Conservation (phyloP, 352 stramenopile species). For the Globisporangium orthogonon region DNA sequence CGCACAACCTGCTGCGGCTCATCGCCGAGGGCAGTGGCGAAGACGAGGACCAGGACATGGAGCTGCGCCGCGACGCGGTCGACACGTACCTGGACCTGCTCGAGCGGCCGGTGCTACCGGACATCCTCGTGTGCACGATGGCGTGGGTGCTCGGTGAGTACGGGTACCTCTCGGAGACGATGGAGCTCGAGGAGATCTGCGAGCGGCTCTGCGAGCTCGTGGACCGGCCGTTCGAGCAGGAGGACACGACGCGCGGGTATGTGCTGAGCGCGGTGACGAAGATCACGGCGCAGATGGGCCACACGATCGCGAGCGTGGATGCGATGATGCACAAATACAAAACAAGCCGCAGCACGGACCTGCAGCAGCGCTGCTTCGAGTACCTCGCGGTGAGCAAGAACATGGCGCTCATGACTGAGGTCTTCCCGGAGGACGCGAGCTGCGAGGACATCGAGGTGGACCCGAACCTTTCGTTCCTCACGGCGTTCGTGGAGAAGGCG, state of each 20-base stretch:
- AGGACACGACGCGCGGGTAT: slow-evolving; percentile 93
- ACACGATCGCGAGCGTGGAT: slow-evolving; percentile 87
- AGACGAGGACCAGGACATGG: slow-evolving; percentile 94
- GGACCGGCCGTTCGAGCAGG: slow-evolving; percentile 76
- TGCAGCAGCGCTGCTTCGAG: slow-evolving; percentile 99
- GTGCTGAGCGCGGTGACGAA: slow-evolving; percentile 97
- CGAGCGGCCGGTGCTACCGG: slow-evolving; percentile 91
- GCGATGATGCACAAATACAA: slow-evolving; percentile 97
- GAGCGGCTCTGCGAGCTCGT: slow-evolving; percentile 93
- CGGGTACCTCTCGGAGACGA: slow-evolving; percentile 93
- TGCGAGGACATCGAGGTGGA: slow-evolving; percentile 95
- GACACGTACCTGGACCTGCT: slow-evolving; percentile 97
- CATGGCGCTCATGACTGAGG: slow-evolving; percentile 84
- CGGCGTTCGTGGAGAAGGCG: slow-evolving; percentile 92
- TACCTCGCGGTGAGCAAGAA: slow-evolving; percentile 94
- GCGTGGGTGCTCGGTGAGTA: slow-evolving; percentile 99
- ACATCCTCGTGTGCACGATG: slow-evolving; percentile 97
- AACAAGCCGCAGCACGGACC: slow-evolving; percentile 91
- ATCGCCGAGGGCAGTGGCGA: slow-evolving; percentile 97
- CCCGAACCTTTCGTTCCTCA: slow-evolving; percentile 93
- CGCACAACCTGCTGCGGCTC: slow-evolving; percentile 97
- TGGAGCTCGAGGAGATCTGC: slow-evolving; percentile 93
- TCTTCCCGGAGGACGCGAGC: slow-evolving; percentile 96
- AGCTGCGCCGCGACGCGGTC: slow-evolving; percentile 94
- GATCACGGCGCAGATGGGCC: slow-evolving; percentile 93